Base-by-base conservation (phyloP, 2,329 filamentous ascomycete species). In the Aspergillus carbonarius region DNA sequence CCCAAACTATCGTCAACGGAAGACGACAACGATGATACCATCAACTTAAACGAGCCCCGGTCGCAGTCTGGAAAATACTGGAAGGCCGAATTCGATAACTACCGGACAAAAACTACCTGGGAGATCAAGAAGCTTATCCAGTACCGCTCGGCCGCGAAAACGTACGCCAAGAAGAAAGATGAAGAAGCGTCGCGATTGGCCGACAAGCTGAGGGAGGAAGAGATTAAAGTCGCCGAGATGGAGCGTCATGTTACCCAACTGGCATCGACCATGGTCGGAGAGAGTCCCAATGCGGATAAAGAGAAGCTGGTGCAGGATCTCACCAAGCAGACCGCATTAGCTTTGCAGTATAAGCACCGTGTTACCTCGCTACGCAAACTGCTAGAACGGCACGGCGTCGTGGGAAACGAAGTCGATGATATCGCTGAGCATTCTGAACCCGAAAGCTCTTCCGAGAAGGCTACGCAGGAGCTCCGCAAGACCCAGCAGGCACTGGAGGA, bases 61-160 rank as follows among this genome's bases (percentile, higher is more conserved):
- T 85, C 83, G 0, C 81, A 83, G 53, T 85, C 83, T 5, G 84
- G 83, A 2, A 81, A 81, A 63, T 86, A 85, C 66, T 87, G 85
- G 85, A 87, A 87, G 69, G 77, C 79, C 10, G 82, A 86, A 61
- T 86, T 84, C 65, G 82, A 87, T 55, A 78, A 75, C 39, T 88
- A 87, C 65, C 78, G 84, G 15, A 76, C 78, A 20, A 82, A 79
- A 49, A 87, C 84, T 35, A 82, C 85, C 60, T 78, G 78, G 39
- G 85, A 88, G 66, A 82, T 86, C 67, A 84, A 81, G 68, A 85
- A 83, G 65, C 76, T 88, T 50, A 80, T 88, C 52, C 77, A 81
- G 30, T 87, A 88, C 66, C 82, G 85, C 59, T 81, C 83, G 49
- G 74, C 83, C 25, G 82, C 83, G 17, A 87, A 85, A 68, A 81